phyloP scores from a whole-genome alignment of 768 basidiomycete genomes.

The Trametes coccinea region DNA sequence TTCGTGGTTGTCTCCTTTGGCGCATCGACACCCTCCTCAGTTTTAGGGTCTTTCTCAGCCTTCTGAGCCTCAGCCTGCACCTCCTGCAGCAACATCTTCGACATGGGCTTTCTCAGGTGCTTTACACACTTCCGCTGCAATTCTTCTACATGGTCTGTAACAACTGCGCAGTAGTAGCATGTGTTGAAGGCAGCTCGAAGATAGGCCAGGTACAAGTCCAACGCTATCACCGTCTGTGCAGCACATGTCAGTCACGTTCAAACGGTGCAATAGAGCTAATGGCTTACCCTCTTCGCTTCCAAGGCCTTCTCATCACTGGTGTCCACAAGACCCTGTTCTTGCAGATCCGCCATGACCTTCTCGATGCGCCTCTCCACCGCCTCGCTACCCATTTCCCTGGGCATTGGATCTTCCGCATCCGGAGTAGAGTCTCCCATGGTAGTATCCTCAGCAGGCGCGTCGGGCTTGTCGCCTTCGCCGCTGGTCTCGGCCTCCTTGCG shows the following conservation, averaged over 20 bases:
- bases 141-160: conserved; percentile 92
- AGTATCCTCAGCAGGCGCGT: conserved; percentile 28
- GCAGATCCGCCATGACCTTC: conserved; percentile 69
- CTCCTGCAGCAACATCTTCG: conserved; percentile 62
- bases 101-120: conserved; percentile 80
- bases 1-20: conserved; percentile 37
- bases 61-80: conserved; percentile 55
- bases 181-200: conserved; percentile 89
- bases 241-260: conserved; percentile 13
- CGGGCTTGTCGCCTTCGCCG: conserved; percentile 12
- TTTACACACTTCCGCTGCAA: conserved; percentile 92
- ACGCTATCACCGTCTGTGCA: conserved; percentile 67
- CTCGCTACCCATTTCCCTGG: conserved; percentile 65
- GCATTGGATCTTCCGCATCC: conserved; percentile 52
- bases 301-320: conserved; percentile 64
- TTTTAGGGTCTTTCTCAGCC: conserved; percentile 45
- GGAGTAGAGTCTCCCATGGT: conserved; percentile 29
- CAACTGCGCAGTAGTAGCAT: conserved; percentile 97
- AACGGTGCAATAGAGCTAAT: background rate
- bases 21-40: conserved; percentile 41
- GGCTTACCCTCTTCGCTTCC: conserved; percentile 68
- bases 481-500: conserved; percentile 27
- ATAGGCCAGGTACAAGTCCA: conserved; percentile 94
- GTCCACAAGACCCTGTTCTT: conserved; percentile 61
- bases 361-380: conserved; percentile 83